phyloP scores from a whole-genome alignment of 2,329 filamentous ascomycete species.

The Pyrenophora tritici-repentis region DNA sequence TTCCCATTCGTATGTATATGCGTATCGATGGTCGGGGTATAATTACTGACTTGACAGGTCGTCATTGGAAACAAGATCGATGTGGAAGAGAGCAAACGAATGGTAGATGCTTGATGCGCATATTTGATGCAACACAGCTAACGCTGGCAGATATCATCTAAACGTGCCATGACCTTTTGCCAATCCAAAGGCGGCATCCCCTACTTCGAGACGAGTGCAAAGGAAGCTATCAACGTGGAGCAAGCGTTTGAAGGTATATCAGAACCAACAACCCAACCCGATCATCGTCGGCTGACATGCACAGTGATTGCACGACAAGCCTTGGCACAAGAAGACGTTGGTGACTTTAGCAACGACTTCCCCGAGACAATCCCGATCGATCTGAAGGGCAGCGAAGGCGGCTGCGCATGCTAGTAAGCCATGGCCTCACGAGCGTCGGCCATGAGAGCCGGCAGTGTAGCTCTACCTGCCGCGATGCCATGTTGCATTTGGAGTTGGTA shows the following conservation, averaged over 20 bases:
- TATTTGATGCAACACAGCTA: background rate
- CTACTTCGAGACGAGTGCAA: constrained; percentile 98
- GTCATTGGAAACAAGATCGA: constrained; percentile 99
- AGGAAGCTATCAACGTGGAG: constrained; percentile 98
- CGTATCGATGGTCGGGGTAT: constrained; percentile 15
- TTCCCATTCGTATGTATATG: constrained; percentile 82
- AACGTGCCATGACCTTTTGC: constrained; percentile 96
- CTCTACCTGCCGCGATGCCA: constrained; percentile 7
- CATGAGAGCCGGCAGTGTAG: constrained; percentile 2
- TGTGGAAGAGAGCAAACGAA: constrained; percentile 95
- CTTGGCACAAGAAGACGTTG: constrained; percentile 93
- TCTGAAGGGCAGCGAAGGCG: constrained; percentile 89
- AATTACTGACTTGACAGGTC: constrained; percentile 61
- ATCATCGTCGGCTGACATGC: constrained; percentile 5
- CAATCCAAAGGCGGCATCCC: constrained; percentile 97
- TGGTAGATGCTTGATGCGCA: constrained; percentile 58
- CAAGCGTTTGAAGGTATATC: constrained; percentile 70
- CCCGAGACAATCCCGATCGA: constrained; percentile 98
- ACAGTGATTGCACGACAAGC: constrained; percentile 95
- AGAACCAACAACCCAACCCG: background rate
- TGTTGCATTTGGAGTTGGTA: constrained; percentile 26
- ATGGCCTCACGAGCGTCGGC: constrained; percentile 11
- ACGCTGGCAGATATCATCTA: constrained; percentile 76
- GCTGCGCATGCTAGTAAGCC: constrained; percentile 76
- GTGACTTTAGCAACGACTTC: constrained; percentile 97